A percentile compares a stretch with the other conserved stretches of the same genome.
phyloP scores from a whole-genome alignment of 164 flowering plant genomes.

The Sextonia rubra region DNA sequence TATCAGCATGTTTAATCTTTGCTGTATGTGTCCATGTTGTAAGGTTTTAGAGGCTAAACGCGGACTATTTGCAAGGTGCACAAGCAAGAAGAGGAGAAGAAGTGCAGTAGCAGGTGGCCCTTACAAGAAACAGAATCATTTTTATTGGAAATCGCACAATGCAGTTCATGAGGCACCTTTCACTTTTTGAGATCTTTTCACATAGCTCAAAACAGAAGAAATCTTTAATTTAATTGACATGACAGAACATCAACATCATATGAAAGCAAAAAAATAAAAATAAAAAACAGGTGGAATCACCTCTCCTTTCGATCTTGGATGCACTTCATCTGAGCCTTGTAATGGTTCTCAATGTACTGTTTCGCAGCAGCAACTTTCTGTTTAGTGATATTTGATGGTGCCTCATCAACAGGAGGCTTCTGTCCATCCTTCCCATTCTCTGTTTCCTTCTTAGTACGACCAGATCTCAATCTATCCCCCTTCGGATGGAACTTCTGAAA shows the following conservation, averaged over 20 bases:
- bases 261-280: background rate
- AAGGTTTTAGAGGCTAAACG: too few relatives aligned
- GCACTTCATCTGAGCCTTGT: conserved; percentile 35
- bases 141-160: background rate
- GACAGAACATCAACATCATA: background rate
- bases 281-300: conserved; percentile 5
- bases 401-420: conserved; percentile 28
- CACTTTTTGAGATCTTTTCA: background rate
- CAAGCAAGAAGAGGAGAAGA: too few relatives aligned
- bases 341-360: conserved; percentile 35
- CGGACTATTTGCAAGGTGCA: too few relatives aligned
- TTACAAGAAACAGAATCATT: too few relatives aligned
- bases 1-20: too few relatives aligned
- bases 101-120: background rate
- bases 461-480: conserved; percentile 20
- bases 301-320: conserved; percentile 36
- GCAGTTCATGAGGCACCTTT: background rate
- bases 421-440: conserved; percentile 20
- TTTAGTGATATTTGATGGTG: conserved; percentile 29
- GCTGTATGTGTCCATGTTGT: too few relatives aligned
- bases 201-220: background rate
- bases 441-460: conserved; percentile 14
- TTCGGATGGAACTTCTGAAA: conserved; percentile 32
- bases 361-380: conserved; percentile 38
- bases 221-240: background rate